These are phyloP conservation scores for Sarcodon sp. DNA, from an alignment of 768 basidiomycete genomes.

Conservation along the genomic window DNA sequence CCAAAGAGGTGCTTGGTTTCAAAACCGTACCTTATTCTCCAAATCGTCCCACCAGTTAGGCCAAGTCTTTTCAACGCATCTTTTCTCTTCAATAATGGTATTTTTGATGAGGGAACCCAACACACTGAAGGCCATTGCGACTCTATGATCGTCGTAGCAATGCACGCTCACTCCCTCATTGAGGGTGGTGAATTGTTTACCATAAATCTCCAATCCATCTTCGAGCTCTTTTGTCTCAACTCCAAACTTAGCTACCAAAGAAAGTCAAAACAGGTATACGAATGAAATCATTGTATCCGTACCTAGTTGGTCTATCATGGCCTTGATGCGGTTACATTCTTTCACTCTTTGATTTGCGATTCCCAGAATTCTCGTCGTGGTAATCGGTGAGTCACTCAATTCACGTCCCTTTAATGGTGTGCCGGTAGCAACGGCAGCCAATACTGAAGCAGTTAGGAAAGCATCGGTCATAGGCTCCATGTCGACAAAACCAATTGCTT, in stretches of 20 bases:
- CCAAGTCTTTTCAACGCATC: constrained; percentile 99
- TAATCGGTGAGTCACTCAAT: constrained; percentile 18
- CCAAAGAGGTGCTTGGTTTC: background rate
- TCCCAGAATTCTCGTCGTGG: constrained; percentile 74
- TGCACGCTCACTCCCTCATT: constrained; percentile 68
- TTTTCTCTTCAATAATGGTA: constrained; percentile 88
- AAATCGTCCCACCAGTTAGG: constrained; percentile 99
- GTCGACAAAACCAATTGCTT: constrained; percentile 77
- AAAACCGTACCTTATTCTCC: constrained; percentile 71
- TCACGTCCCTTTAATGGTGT: constrained; percentile 35
- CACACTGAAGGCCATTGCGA: constrained; percentile 97
- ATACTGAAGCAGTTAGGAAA: constrained; percentile 87
- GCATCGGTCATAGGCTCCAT: constrained; percentile 99
- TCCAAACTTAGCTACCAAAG: constrained; percentile 74
- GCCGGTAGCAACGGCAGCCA: constrained; percentile 68
- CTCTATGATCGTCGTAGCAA: constrained; percentile 97
- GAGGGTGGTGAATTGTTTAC: constrained; percentile 52
- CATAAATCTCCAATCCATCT: constrained; percentile 86
- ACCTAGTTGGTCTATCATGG: constrained; percentile 96
- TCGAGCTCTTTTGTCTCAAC: constrained; percentile 86
- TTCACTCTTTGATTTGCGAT: constrained; percentile 98
- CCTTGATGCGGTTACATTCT: constrained; percentile 93
- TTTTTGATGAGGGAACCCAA: constrained; percentile 59
- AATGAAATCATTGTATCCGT: constrained; percentile 12
- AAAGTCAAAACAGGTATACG: background rate